Evolutionary conservation across 305 asterid species (phyloP).

Genomic region (Plantago coronopus): DNA sequence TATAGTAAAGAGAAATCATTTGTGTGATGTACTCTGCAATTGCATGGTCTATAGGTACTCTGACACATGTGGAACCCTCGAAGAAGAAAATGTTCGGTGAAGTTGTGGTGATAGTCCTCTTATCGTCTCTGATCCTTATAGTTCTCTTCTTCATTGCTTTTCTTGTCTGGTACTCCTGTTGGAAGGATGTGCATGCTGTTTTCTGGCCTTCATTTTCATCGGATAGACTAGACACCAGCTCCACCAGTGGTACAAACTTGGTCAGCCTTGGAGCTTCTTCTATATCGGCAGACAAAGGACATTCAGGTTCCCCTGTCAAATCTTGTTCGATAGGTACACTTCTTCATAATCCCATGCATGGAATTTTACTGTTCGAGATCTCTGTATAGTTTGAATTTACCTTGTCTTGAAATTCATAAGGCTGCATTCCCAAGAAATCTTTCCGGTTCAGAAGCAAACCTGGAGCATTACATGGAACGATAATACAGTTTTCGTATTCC

Average conservation of each 20-base stretch:
- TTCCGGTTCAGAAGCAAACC: conserved; percentile 41
- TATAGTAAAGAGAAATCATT: too few relatives aligned
- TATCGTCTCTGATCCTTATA: conserved; percentile 46
- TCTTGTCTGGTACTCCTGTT: conserved; percentile 40
- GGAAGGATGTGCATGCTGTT: conserved; percentile 39
- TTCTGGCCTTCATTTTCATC: conserved; percentile 50
- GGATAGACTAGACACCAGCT: conserved; percentile 61
- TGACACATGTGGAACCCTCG: conserved; percentile 33
- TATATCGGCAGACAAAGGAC: conserved; percentile 35
- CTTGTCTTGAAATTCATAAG: conserved; percentile 34
- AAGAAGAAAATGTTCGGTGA: conserved; percentile 47
- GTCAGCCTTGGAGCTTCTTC: conserved; percentile 51
- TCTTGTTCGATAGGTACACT: conserved; percentile 46
- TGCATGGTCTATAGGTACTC: conserved; percentile 42
- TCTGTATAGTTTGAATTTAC: conserved; percentile 9
- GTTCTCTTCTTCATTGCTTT: conserved; percentile 49
- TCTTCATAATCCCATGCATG: background rate
- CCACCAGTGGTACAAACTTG: conserved; percentile 54
- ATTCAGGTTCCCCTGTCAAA: conserved; percentile 30
- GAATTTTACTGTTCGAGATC: conserved; percentile 9
- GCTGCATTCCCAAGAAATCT: conserved; percentile 64
- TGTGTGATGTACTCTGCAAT: background rate
- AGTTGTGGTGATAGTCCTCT: conserved; percentile 42
- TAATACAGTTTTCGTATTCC: conserved; percentile 61
- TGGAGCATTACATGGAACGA: conserved; percentile 54